Conservation (phyloP, 2,329 filamentous ascomycete species). For the Colletotrichum sp. region DNA sequence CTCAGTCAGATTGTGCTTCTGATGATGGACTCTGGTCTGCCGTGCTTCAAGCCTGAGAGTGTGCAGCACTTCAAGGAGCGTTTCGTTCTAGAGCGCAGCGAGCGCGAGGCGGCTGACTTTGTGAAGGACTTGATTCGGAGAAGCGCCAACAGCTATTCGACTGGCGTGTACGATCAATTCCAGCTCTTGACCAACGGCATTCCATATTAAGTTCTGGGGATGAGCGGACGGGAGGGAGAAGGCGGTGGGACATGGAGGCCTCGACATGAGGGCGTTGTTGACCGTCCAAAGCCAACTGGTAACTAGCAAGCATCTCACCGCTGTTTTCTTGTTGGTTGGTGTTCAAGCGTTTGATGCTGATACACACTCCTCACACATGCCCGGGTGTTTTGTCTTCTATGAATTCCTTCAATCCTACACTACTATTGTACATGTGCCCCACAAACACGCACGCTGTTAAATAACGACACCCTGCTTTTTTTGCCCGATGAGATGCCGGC, state of each 20-base stretch:
- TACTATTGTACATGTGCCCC: background rate
- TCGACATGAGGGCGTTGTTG: background rate
- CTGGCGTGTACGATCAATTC: constrained; percentile 96
- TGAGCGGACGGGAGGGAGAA: background rate
- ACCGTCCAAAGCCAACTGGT: background rate
- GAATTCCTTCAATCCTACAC: background rate
- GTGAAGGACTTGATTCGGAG: constrained; percentile 89
- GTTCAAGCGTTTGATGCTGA: background rate
- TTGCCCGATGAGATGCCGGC: background rate
- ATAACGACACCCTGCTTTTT: background rate
- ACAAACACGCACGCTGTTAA: background rate
- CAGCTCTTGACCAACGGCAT: constrained; percentile 97
- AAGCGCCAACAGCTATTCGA: constrained; percentile 90
- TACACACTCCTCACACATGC: background rate
- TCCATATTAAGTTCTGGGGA: constrained; percentile 68
- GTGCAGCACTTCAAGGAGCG: constrained; percentile 90
- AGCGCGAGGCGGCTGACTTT: constrained; percentile 92
- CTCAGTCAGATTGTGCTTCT: constrained; percentile 87
- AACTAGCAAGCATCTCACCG: background rate
- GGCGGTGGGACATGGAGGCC: background rate
- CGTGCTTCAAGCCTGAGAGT: constrained; percentile 97
- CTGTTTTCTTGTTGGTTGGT: background rate
- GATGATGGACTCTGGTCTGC: constrained; percentile 95
- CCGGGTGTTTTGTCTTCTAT: background rate
- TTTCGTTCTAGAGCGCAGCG: constrained; percentile 90